Conservation (phyloP, 768 basidiomycete species). For the Mycena epipterygia region DNA sequence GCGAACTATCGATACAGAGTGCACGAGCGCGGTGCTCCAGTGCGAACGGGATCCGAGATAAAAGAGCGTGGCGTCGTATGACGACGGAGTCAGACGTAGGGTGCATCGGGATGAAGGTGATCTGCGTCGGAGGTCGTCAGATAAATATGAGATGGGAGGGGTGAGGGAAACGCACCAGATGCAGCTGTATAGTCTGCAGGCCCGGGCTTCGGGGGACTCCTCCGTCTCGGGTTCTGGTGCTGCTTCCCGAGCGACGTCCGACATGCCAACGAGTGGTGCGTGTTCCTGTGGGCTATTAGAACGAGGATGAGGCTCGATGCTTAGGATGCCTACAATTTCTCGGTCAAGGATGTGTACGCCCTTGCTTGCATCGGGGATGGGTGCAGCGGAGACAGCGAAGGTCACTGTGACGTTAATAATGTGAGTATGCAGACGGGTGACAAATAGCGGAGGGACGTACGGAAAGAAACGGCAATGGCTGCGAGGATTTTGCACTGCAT, state of each 20-base stretch:
- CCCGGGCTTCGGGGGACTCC: constrained; percentile 3
- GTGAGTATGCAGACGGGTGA: not conserved
- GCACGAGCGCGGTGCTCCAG: not conserved
- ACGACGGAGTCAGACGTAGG: not conserved
- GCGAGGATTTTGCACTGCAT: constrained; percentile 24
- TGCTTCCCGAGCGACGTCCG: constrained; percentile 8
- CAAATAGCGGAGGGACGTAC: not conserved
- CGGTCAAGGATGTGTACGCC: not conserved
- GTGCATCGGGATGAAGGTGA: too few relatives aligned
- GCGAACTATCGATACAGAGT: constrained; percentile 15
- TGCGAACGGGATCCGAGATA: not conserved
- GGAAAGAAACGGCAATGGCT: constrained; percentile 12
- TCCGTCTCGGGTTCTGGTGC: not conserved
- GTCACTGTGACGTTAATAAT: not conserved
- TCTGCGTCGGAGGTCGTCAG: not conserved
- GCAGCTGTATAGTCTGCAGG: constrained; percentile 17
- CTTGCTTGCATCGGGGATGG: constrained; percentile 4
- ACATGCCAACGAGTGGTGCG: constrained; percentile 11
- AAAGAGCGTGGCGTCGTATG: constrained; percentile 10
- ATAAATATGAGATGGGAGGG: not conserved
- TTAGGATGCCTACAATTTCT: constrained; percentile 3
- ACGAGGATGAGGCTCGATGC: not conserved
- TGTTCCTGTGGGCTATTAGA: not conserved
- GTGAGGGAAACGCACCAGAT: constrained; percentile 11
- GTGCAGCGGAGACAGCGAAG: constrained; percentile 14